phyloP scores from a whole-genome alignment of 495 filamentous ascomycete genomes.

The Acidomyces sp. region DNA sequence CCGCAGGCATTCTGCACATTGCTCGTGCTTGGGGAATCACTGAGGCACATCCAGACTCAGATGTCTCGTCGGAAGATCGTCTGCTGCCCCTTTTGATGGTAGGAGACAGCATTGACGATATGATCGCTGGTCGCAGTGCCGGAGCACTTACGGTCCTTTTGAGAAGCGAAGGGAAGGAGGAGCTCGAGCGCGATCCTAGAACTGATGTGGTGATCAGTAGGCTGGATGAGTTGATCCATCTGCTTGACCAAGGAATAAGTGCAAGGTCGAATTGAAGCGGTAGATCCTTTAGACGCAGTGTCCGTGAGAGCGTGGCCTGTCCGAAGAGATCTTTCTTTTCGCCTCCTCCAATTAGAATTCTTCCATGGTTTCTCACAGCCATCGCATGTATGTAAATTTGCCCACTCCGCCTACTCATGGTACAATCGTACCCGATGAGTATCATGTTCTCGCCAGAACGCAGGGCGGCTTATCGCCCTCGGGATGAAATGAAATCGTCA shows the following conservation, averaged over 20 bases:
- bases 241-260: constrained; percentile 23
- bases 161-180: constrained; percentile 62
- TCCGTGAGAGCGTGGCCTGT: no score
- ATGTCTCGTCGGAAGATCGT: constrained; percentile 3
- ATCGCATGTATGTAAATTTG: no score
- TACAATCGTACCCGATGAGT: no score
- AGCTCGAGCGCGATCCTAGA: constrained; percentile 60
- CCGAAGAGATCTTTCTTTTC: no score
- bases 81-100: constrained; percentile 43
- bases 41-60: constrained; percentile 31
- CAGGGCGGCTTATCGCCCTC: no score
- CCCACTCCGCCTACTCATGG: no score
- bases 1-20: constrained; percentile 77
- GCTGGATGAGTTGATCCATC: constrained; percentile 26
- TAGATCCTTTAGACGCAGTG: no score
- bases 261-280: no score
- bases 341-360: no score
- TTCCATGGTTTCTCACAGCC: no score
- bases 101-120: constrained; percentile 86
- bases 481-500: no score
- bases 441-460: no score
- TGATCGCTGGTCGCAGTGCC: constrained; percentile 72
- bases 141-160: constrained; percentile 84
- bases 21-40: constrained; percentile 57
- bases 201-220: constrained; percentile 43